These are phyloP conservation scores for Zizania latifolia DNA, from an alignment of 176 grass and related monocot species.

Conservation along the genomic window DNA sequence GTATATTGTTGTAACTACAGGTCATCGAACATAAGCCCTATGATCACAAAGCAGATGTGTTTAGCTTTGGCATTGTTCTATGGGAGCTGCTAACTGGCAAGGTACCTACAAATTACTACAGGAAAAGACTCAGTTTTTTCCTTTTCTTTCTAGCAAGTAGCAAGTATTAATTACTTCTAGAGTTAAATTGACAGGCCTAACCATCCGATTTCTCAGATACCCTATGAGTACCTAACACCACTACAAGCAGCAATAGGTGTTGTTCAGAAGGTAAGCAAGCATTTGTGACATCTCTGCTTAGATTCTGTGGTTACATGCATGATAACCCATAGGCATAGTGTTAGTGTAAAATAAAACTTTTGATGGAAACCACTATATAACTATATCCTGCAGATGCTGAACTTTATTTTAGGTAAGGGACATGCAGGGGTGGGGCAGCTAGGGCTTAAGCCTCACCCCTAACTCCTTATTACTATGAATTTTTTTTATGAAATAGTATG, in stretches of 20 bases:
- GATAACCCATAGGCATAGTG: background rate
- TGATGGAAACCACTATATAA: background rate
- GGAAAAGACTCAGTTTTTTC: background rate
- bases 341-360: constrained; percentile 4
- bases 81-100: constrained; percentile 83
- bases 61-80: constrained; percentile 80
- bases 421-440: too few species aligned
- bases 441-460: too few species aligned
- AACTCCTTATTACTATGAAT: too few species aligned
- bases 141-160: background rate
- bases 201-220: constrained; percentile 45
- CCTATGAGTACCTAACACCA: constrained; percentile 78
- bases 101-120: constrained; percentile 34
- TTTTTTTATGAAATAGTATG: too few species aligned
- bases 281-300: background rate
- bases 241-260: constrained; percentile 92
- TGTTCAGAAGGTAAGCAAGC: constrained; percentile 62
- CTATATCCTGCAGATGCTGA: background rate
- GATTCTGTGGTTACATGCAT: constrained; percentile 3
- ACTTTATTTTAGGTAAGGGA: constrained; percentile 2
- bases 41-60: constrained; percentile 92
- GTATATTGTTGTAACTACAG: constrained; percentile 26
- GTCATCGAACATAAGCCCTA: constrained; percentile 88
- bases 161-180: background rate
- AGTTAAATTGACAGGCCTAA: background rate